phyloP scores from a whole-genome alignment of 2,329 filamentous ascomycete genomes.

The Exserohilum rostratum region DNA sequence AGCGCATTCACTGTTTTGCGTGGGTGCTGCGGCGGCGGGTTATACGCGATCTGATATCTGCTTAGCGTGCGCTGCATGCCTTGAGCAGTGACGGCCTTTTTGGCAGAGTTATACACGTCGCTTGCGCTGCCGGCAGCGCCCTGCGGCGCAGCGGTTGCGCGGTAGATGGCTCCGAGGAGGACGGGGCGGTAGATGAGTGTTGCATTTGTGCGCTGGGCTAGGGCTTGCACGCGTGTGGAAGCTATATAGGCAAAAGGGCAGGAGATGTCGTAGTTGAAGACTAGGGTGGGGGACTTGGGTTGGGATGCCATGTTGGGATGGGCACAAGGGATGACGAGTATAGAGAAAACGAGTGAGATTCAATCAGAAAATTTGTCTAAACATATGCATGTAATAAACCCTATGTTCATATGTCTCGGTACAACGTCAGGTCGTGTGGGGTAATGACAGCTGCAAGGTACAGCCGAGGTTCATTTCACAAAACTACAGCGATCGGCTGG shows the following conservation, averaged over 20 bases:
- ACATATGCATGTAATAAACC: background rate
- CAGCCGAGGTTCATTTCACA: conserved; percentile 8
- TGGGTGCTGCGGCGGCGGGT: conserved; percentile 41
- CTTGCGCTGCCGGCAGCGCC: conserved; percentile 44
- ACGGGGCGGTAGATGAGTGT: conserved; percentile 37
- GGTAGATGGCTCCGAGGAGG: conserved; percentile 46
- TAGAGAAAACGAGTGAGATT: background rate
- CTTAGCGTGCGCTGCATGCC: conserved; percentile 40
- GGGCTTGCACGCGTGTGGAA: conserved; percentile 38
- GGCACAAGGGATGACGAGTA: background rate
- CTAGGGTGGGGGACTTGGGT: conserved; percentile 16
- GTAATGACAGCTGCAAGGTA: conserved; percentile 1
- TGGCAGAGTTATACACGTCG: conserved; percentile 45
- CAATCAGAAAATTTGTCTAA: background rate
- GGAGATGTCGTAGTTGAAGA: conserved; percentile 45
- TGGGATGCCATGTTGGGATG: conserved; percentile 13
- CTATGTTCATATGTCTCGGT: conserved; percentile 3
- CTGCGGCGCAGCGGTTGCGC: conserved; percentile 44
- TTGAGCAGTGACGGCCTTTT: conserved; percentile 35
- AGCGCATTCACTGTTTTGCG: conserved; percentile 44
- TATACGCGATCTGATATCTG: conserved; percentile 37
- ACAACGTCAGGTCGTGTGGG: conserved; percentile 6
- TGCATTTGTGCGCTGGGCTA: conserved; percentile 36
- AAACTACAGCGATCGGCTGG: background rate
- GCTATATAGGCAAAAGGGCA: conserved; percentile 49